Percentiles rank a stretch among this genome's conserved stretches.
These are phyloP conservation scores for Trapa bicornis DNA, from an alignment of 345 rosid genomes.

Conservation along the genomic window DNA sequence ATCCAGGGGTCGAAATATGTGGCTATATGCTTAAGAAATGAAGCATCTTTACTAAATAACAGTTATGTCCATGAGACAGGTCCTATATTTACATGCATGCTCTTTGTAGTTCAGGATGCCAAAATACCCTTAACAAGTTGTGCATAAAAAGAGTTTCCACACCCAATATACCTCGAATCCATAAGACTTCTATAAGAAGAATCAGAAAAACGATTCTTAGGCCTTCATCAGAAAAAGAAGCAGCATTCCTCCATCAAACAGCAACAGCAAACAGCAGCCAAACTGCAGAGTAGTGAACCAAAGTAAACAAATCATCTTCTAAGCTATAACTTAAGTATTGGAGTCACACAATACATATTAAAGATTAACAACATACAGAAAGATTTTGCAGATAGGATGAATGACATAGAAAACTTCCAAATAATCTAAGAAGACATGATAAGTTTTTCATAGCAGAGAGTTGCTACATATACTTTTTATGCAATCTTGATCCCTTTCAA, in stretches of 20 bases:
- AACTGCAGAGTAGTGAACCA: slow-evolving; percentile 12
- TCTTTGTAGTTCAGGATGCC: background rate
- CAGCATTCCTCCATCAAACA: slow-evolving; percentile 39
- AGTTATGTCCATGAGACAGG: too few relatives aligned
- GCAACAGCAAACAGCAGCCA: slow-evolving; percentile 30
- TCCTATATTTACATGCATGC: too few relatives aligned
- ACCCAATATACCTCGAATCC: background rate
- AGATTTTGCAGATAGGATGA: background rate
- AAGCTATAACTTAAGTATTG: too few relatives aligned
- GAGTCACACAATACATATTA: background rate
- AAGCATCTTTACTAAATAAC: too few relatives aligned
- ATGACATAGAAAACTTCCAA: too few relatives aligned
- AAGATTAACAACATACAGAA: background rate
- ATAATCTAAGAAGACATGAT: too few relatives aligned
- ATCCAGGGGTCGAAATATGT: too few relatives aligned
- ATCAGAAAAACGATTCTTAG: background rate
- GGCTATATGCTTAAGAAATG: too few relatives aligned
- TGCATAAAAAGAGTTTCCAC: background rate
- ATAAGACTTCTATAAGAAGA: background rate
- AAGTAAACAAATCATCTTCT: background rate
- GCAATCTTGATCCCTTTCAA: background rate
- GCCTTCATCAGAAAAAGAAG: slow-evolving; percentile 15
- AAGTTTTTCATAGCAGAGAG: background rate
- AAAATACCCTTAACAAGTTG: background rate
- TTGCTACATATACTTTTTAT: background rate